These are phyloP conservation scores for Colletotrichum eleusines DNA, from an alignment of 2,329 filamentous ascomycete genomes.

Conservation along the genomic window DNA sequence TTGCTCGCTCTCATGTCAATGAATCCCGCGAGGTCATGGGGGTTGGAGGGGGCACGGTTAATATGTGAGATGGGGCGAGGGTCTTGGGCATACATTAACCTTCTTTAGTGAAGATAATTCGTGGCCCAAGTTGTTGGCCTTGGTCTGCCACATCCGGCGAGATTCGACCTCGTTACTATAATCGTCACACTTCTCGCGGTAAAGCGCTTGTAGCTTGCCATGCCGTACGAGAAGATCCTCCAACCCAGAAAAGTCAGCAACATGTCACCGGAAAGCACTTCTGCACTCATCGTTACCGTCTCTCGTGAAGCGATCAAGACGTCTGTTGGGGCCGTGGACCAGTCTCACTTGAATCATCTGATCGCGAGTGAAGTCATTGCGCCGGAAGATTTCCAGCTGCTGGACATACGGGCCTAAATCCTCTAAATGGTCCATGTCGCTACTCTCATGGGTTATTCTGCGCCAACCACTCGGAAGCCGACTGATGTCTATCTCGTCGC, in stretches of 20 bases:
- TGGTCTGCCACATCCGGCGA: conserved; percentile 43
- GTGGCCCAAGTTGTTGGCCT: conserved; percentile 27
- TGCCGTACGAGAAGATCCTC: conserved; percentile 31
- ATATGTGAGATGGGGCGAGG: no score
- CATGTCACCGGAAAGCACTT: no score
- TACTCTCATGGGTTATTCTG: not conserved
- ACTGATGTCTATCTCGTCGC: not conserved
- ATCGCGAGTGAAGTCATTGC: conserved; percentile 33
- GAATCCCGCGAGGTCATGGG: not conserved
- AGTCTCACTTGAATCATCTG: conserved; percentile 37
- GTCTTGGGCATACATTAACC: conserved; percentile 28
- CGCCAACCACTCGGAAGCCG: not conserved
- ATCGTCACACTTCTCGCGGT: conserved; percentile 42
- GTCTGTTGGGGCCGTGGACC: no score
- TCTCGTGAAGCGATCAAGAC: no score
- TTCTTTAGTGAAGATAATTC: conserved; percentile 36
- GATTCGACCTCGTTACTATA: conserved; percentile 44
- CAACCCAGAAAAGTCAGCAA: not conserved
- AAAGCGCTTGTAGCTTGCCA: conserved; percentile 20
- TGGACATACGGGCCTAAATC: conserved; percentile 28
- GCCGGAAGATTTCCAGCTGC: conserved; percentile 34
- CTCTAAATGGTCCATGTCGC: conserved; percentile 22
- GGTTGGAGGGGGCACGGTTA: no score
- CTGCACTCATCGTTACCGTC: not conserved
- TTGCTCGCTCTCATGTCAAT: no score